Evolutionary conservation across 2,329 filamentous ascomycete genomes (phyloP), one percentile per base, ranked within the genome.

Genomic region (Aspergillus transmontanensis): DNA sequence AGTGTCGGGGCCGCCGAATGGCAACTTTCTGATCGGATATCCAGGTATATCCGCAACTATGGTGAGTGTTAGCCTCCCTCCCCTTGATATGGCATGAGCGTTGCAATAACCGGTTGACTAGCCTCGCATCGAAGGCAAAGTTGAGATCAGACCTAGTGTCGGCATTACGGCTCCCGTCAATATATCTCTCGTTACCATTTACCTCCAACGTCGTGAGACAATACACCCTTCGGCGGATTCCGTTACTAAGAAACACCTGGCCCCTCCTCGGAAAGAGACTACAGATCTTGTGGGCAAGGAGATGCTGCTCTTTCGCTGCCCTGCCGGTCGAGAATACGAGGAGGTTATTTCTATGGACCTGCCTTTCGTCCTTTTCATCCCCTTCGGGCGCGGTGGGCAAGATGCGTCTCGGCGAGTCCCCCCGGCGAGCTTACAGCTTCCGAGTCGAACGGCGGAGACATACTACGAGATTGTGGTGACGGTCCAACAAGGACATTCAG

Each of bases 151-250:
- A 64, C 95, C 95, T 48, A 89, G 89, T 60, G 85, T 90, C 66
- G 94, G 95, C 65, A 89, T 91, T 72, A 94, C 93, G 21, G 93
- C 93, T 71, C 93, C 95, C 48, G 94, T 98, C 72, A 88, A 90
- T 75, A 85, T 99, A 74, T 97, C 94, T 56, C 87, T 97, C 69
- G 94, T 98, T 69, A 94, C 94, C 72, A 96, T 99, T 83, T 94
- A 90, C 72, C 87, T 99, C 61, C 93, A 96, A 75, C 90, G 94
- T 73, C 89, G 93, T 82, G 95, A 99, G 82, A 95, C 93, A 61
- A 98, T 99, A 79, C 94, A 98, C 77, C 95, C 95, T 53, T 91
- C 94, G 64, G 95, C 95, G 79, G 94, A 98, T 78, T 97, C 93
- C 68, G 86, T 97, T 72, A 90, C 94, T 66, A 96, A 96, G 81